phyloP scores from a whole-genome alignment of 164 flowering plant genomes.

The Warburgia ugandensis region DNA sequence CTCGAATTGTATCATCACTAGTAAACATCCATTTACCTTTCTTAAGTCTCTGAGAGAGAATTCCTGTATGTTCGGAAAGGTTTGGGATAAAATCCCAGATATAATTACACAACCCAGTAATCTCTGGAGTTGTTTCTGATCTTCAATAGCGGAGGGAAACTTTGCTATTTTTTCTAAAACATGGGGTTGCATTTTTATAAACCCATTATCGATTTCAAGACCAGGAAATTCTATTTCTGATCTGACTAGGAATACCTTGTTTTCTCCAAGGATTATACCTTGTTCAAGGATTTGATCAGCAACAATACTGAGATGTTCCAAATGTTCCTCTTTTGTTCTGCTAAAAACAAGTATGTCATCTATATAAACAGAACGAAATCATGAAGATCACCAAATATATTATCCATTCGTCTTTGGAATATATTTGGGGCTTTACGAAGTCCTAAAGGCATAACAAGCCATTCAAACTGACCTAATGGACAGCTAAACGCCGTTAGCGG shows the following conservation, averaged over 20 bases:
- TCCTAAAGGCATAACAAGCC: constrained; percentile 1
- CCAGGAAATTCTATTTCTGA: not conserved
- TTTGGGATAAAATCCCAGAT: not conserved
- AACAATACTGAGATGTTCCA: not conserved
- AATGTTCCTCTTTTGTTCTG: constrained; percentile 3
- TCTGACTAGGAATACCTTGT: not conserved
- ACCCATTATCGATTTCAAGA: not conserved
- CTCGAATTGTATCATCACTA: not conserved
- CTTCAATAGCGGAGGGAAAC: not conserved
- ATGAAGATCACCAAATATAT: not conserved
- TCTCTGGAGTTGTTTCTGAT: constrained; percentile 1
- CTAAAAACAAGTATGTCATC: constrained; percentile 1
- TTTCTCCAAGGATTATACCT: constrained; percentile 1
- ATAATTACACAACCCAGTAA: constrained; percentile 1
- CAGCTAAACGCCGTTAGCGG: no score
- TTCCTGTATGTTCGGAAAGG: not conserved
- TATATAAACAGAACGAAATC: not conserved
- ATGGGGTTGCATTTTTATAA: constrained; percentile 2
- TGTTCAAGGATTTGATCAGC: not conserved
- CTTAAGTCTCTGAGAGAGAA: not conserved
- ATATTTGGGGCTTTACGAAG: not conserved
- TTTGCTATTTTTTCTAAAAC: not conserved
- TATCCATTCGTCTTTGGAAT: not conserved
- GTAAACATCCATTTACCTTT: not conserved
- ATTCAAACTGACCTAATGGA: not conserved